A percentile compares a stretch with the other conserved stretches of the same genome.
phyloP scores from a whole-genome alignment of 108 stramenopile species.

The Skeletonema marinoi region DNA sequence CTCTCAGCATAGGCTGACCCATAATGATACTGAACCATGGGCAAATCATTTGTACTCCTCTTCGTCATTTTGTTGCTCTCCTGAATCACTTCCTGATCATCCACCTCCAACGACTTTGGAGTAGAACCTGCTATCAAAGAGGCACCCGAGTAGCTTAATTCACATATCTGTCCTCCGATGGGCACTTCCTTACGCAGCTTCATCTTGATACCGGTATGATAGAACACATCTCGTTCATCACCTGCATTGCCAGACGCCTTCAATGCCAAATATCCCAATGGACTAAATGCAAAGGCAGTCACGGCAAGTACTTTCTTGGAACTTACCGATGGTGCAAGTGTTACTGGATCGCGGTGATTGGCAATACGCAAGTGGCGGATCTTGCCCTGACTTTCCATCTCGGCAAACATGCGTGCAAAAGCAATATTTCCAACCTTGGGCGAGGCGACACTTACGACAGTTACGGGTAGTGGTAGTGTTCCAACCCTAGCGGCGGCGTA shows the following conservation, averaged over 20 bases:
- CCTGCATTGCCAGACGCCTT: slow-evolving; percentile 26
- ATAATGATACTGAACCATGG: slow-evolving; percentile 55
- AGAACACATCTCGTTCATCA: slow-evolving; percentile 59
- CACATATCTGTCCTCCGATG: slow-evolving; percentile 13
- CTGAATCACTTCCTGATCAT: slow-evolving; percentile 41
- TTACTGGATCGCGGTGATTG: slow-evolving; percentile 76
- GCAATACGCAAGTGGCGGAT: slow-evolving; percentile 74
- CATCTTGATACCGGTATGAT: slow-evolving; percentile 65
- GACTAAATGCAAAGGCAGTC: slow-evolving; percentile 42
- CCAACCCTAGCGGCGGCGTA: slow-evolving; percentile 53
- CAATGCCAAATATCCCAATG: slow-evolving; percentile 46
- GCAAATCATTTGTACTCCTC: slow-evolving; percentile 17
- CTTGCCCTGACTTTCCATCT: slow-evolving; percentile 62
- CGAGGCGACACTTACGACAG: slow-evolving; percentile 63
- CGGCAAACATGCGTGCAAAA: slow-evolving; percentile 64
- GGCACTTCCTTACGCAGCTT: slow-evolving; percentile 40
- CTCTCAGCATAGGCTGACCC: slow-evolving; percentile 54
- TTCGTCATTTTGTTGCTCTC: slow-evolving; percentile 29
- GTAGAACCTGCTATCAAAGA: slow-evolving; percentile 43
- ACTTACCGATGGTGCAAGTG: slow-evolving; percentile 62
- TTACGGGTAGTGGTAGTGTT: slow-evolving; percentile 45
- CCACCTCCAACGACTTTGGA: not conserved
- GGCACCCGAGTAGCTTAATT: slow-evolving; percentile 36
- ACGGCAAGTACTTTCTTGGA: slow-evolving; percentile 51
- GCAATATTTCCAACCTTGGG: slow-evolving; percentile 67